These are phyloP conservation scores for Aureobasidium mangrovei DNA, from an alignment of 2,329 filamentous ascomycete genomes.

Conservation along the genomic window DNA sequence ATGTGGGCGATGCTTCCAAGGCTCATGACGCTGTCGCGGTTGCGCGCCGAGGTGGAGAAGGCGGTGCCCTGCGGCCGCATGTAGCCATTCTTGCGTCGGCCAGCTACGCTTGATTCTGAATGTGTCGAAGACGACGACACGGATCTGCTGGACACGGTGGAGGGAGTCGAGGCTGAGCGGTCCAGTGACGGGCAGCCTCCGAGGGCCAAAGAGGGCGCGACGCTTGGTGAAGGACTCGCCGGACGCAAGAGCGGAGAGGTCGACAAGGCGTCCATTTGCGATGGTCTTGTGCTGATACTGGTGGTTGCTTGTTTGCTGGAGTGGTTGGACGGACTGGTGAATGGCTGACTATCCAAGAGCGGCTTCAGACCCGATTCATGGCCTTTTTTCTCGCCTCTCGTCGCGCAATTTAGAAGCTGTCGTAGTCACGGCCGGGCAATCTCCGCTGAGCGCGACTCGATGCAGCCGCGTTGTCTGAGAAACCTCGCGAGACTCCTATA, in stretches of 20 bases:
- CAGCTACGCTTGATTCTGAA: conserved; percentile 34
- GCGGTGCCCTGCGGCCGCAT: conserved; percentile 79
- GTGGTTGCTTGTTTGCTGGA: conserved; percentile 7
- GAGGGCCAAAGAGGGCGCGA: conserved; percentile 54
- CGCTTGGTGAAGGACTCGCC: conserved; percentile 57
- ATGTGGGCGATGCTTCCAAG: conserved; percentile 93
- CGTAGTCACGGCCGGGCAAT: conserved; percentile 7
- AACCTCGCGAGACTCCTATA: conserved; percentile 3
- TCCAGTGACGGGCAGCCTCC: conserved; percentile 50
- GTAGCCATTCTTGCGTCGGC: conserved; percentile 62
- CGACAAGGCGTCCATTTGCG: conserved; percentile 5
- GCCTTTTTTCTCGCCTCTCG: not conserved
- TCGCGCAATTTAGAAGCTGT: not conserved
- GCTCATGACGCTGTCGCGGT: conserved; percentile 90
- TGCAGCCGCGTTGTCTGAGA: conserved; percentile 12
- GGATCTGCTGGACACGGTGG: conserved; percentile 33
- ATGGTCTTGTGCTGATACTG: not conserved
- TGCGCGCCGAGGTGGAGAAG: conserved; percentile 83
- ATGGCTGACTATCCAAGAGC: not conserved
- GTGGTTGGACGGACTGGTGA: not conserved
- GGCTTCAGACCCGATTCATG: not conserved
- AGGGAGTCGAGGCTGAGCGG: conserved; percentile 42
- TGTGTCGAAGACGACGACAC: conserved; percentile 47
- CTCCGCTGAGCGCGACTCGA: not conserved
- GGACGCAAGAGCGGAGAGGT: conserved; percentile 32